Percentiles rank a stretch among this genome's conserved stretches.
Evolutionary conservation across 2,329 filamentous ascomycete genomes (phyloP).

Genomic region (Plenodomus lindquistii): DNA sequence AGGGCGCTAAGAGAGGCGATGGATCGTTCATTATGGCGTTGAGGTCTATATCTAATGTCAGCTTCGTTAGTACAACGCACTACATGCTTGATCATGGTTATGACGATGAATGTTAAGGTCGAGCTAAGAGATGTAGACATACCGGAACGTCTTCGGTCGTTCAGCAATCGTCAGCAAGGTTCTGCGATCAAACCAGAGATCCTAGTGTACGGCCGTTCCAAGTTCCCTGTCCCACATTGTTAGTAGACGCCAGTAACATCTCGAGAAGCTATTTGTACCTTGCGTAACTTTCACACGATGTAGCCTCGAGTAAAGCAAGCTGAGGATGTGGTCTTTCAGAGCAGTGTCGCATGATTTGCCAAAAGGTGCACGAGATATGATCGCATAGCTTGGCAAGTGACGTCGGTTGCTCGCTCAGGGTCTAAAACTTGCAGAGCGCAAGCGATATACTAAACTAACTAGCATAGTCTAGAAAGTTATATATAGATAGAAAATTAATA

Average conservation of each 20-base stretch:
- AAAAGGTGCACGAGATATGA: constrained; percentile 10
- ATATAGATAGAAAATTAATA: too few species aligned
- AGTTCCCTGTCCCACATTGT: neutral
- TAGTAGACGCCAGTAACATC: neutral
- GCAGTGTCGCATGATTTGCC: neutral
- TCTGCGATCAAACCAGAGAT: neutral
- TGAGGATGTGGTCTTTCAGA: neutral
- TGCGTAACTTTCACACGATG: neutral
- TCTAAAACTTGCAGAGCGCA: constrained; percentile 14
- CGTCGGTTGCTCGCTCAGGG: constrained; percentile 14
- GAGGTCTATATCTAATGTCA: neutral
- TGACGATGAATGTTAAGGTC: too few species aligned
- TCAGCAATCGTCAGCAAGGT: neutral
- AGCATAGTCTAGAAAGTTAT: neutral
- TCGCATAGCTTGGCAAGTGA: constrained; percentile 18
- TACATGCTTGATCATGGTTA: neutral
- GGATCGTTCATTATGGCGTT: constrained; percentile 21
- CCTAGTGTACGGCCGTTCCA: neutral
- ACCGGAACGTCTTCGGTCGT: neutral
- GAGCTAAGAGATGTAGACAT: neutral
- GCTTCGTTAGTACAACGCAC: neutral
- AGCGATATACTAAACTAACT: constrained; percentile 4
- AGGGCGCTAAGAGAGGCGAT: constrained; percentile 23
- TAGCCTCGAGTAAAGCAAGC: neutral
- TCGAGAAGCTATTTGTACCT: neutral